Base-by-base conservation (phyloP, 2,329 filamentous ascomycete genomes). In the Pestalotiopsis sp. region DNA sequence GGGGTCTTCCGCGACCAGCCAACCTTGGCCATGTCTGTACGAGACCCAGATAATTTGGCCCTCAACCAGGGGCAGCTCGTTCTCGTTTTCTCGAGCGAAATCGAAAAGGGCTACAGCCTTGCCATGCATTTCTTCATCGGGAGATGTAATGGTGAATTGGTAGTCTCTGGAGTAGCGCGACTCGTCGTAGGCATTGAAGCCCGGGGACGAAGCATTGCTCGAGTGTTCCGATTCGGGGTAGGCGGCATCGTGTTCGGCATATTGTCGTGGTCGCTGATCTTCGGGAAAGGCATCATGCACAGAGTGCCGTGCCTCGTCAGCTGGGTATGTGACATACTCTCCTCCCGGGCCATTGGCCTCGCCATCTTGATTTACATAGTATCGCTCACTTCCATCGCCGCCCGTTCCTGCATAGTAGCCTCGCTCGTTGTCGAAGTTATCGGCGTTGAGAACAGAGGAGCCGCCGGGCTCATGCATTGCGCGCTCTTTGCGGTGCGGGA, bases 1-100 rank as follows among this genome's bases (percentile, higher is more conserved):
- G 13, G 95, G 95, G 76, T 99, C 96, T 82, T 98, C 93, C 3
- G 96, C 96, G 27, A 99, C 96, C 65, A 99, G 86, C 96, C 96
- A 99, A 67, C 96, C 96, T 81, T 98, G 94, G 17, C 95, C 95
- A 77, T 98, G 95, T 58, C 96, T 89, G 80, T 98, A 99, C 17
- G 94, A 97, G 27, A 99, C 95, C 85, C 96, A 92, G 68, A 99
- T 97, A 68, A 98, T 93, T 77, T 99, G 96, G 5, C 96, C 96
- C 81, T 99, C 96, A 0, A 93, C 91, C 61, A 99, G 84, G 3
- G 94, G 94, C 68, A 99, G 84, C 80, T 99, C 96, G 77, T 98
- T 99, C 79, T 98, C 94, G 78, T 98, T 98, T 80, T 98, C 95
- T 39, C 95, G 89, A 74, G 91, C 91, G 81, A 99, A 99, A 78